A percentile compares a stretch with the other conserved stretches of the same genome.
Evolutionary conservation across 352 stramenopile genomes (phyloP).

Genomic region (Pythium apleroticum): DNA sequence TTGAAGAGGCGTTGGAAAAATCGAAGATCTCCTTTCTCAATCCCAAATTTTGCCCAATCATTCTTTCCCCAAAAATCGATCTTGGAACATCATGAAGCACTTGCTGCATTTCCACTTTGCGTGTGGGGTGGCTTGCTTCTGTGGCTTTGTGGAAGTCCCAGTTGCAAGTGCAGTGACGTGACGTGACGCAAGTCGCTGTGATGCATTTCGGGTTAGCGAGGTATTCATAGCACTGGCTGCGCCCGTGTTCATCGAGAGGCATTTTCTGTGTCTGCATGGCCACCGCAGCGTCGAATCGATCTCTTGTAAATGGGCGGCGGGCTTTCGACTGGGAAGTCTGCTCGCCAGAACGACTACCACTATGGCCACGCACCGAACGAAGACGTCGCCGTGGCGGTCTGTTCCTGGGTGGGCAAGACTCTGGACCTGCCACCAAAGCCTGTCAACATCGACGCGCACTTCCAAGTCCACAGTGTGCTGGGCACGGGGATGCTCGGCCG

Average conservation of each 20-base stretch:
- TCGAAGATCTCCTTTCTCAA: neutral
- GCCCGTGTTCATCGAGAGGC: too few relatives aligned
- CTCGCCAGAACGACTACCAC: slow-evolving; percentile 4
- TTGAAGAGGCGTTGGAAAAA: neutral
- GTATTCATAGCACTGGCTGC: neutral
- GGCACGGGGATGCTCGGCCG: slow-evolving; percentile 75
- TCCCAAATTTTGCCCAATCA: too few relatives aligned
- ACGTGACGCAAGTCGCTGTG: too few relatives aligned
- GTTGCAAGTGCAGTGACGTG: too few relatives aligned
- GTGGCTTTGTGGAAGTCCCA: too few relatives aligned
- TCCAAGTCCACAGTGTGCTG: slow-evolving; percentile 53
- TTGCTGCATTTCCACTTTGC: too few relatives aligned
- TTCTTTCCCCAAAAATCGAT: too few relatives aligned
- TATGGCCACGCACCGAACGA: slow-evolving; percentile 18
- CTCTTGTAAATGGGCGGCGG: slow-evolving; percentile 23
- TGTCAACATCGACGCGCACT: slow-evolving; percentile 56
- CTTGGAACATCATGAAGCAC: too few relatives aligned
- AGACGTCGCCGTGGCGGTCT: neutral
- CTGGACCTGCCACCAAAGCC: slow-evolving; percentile 58
- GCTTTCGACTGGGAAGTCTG: slow-evolving; percentile 1
- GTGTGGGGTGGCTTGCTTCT: too few relatives aligned
- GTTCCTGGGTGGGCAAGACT: slow-evolving; percentile 50
- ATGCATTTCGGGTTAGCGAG: neutral
- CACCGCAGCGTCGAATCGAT: neutral
- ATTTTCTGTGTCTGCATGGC: neutral